Evolutionary conservation across 2,329 filamentous ascomycete genomes (phyloP).

Genomic region (Venturia aucupariae): DNA sequence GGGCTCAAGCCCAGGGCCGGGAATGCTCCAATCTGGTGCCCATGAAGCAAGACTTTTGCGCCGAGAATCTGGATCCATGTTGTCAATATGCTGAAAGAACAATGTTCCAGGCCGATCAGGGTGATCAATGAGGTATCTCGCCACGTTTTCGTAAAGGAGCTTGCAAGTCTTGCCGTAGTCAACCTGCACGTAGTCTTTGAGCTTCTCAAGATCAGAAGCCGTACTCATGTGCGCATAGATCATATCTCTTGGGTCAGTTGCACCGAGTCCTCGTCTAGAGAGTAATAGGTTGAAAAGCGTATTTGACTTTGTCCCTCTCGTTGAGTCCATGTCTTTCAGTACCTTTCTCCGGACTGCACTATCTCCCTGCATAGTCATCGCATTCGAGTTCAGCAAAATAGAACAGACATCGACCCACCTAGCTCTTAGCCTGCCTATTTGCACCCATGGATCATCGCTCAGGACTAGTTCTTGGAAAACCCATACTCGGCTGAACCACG

Average conservation of each 20-base stretch:
- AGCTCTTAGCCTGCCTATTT: not conserved
- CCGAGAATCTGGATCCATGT: not conserved
- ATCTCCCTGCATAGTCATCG: not conserved
- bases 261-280: not conserved
- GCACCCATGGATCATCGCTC: slow-evolving; percentile 3
- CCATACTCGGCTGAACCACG: slow-evolving; percentile 7
- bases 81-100: not conserved
- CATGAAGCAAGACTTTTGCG: not conserved
- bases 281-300: not conserved
- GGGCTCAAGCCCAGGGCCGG: not conserved
- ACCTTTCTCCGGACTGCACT: not conserved
- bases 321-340: not conserved
- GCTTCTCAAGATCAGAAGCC: not conserved
- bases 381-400: not conserved
- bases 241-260: slow-evolving; percentile 3
- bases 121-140: not conserved
- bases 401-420: not conserved
- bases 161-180: not conserved
- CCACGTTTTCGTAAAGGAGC: not conserved
- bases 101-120: not conserved
- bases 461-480: slow-evolving; percentile 7
- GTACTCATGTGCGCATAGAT: not conserved
- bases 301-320: not conserved
- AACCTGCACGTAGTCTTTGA: not conserved
- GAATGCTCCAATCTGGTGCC: slow-evolving; percentile 6